Evolutionary conservation across 495 filamentous ascomycete species (phyloP).

Genomic region (Hyaloscypha hepaticicola): DNA sequence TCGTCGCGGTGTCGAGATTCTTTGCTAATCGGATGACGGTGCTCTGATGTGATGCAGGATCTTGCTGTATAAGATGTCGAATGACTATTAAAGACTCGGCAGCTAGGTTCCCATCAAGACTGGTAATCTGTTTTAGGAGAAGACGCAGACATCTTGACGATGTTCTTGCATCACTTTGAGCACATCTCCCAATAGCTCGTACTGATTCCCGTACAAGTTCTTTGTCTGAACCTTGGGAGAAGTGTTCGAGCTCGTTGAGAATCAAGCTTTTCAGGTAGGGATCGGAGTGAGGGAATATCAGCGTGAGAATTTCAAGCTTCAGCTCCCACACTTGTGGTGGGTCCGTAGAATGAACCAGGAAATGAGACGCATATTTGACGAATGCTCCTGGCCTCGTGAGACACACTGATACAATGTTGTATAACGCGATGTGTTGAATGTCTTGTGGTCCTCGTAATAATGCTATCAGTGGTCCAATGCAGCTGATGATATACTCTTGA

Average conservation of each 20-base stretch:
- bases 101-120: slow-evolving; percentile 78
- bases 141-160: slow-evolving; percentile 76
- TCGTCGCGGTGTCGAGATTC: slow-evolving; percentile 80
- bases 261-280: slow-evolving; percentile 77
- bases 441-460: slow-evolving; percentile 81
- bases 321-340: slow-evolving; percentile 81
- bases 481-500: slow-evolving; percentile 62
- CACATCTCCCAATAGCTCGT: slow-evolving; percentile 87
- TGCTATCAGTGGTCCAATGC: slow-evolving; percentile 81
- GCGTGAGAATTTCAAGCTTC: slow-evolving; percentile 85
- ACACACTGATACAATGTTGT: slow-evolving; percentile 90
- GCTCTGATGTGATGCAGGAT: slow-evolving; percentile 67
- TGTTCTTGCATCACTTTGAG: slow-evolving; percentile 69
- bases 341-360: slow-evolving; percentile 79
- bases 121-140: slow-evolving; percentile 79
- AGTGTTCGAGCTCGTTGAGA: slow-evolving; percentile 89
- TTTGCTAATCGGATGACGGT: slow-evolving; percentile 92
- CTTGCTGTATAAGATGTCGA: slow-evolving; percentile 90
- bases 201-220: slow-evolving; percentile 84
- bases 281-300: slow-evolving; percentile 83
- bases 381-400: slow-evolving; percentile 71
- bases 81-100: slow-evolving; percentile 92
- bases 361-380: slow-evolving; percentile 80
- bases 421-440: slow-evolving; percentile 82
- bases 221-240: slow-evolving; percentile 73